These are phyloP conservation scores for Choanephora cucurbitarum DNA, from an alignment of 371 early-diverging fungal genomes.

Conservation along the genomic window DNA sequence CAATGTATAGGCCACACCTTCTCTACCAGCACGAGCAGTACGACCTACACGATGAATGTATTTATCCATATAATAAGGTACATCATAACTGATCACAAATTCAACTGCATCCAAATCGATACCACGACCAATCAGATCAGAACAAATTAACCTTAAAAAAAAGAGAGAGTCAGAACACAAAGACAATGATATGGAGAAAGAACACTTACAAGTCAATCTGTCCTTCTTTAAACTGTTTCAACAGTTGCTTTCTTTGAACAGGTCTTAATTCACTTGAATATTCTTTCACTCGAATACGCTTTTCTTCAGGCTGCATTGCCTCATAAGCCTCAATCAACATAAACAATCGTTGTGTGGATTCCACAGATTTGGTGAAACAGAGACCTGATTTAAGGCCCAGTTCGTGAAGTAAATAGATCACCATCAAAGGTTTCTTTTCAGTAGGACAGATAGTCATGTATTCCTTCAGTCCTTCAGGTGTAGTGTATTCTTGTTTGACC, in stretches of 20 bases:
- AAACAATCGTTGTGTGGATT: constrained; percentile 79
- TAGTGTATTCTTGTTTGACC: constrained; percentile 52
- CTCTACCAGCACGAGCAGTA: constrained; percentile 95
- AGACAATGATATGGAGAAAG: background rate
- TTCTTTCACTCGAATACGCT: constrained; percentile 63
- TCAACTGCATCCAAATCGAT: constrained; percentile 88
- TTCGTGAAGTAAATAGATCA: constrained; percentile 76
- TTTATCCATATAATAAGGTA: constrained; percentile 83
- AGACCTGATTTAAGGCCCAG: constrained; percentile 67
- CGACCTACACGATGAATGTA: constrained; percentile 99
- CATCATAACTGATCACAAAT: constrained; percentile 93
- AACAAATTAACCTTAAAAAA: constrained; percentile 74
- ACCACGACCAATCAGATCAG: constrained; percentile 96
- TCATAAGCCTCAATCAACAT: constrained; percentile 67
- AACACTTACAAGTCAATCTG: constrained; percentile 59
- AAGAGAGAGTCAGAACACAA: background rate
- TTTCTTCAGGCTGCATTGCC: constrained; percentile 26
- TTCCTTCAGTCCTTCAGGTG: constrained; percentile 72
- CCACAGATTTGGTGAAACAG: constrained; percentile 88
- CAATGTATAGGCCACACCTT: constrained; percentile 87
- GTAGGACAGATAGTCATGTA: constrained; percentile 63
- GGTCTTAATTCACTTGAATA: constrained; percentile 84
- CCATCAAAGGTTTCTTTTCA: constrained; percentile 73
- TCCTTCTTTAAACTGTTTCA: constrained; percentile 73
- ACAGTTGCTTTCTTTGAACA: constrained; percentile 62